Percentiles rank a stretch among this genome's conserved stretches.
Evolutionary conservation across 371 early-diverging fungal genomes (phyloP).

Genomic region (Encephalitozoon intestinalis): DNA sequence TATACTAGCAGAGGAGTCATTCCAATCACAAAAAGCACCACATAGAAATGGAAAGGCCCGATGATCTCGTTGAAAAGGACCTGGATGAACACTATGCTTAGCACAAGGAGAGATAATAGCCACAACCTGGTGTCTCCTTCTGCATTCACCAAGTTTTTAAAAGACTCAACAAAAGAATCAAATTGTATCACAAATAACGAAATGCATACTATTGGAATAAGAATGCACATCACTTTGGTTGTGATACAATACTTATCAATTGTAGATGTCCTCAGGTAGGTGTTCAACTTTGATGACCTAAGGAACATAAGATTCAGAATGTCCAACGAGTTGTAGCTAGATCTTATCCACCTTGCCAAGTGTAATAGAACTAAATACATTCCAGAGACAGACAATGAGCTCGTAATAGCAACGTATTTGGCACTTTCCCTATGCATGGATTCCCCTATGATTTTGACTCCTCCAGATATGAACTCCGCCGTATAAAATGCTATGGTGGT

Average conservation of each 20-base stretch:
- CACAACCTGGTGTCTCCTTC: background rate
- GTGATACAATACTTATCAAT: constrained; percentile 7
- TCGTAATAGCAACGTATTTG: background rate
- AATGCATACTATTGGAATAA: background rate
- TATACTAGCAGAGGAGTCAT: background rate
- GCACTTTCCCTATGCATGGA: background rate
- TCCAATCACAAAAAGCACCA: background rate
- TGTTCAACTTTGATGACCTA: background rate
- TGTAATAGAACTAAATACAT: background rate
- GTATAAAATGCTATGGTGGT: background rate
- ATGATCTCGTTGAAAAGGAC: background rate
- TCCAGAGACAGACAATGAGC: background rate
- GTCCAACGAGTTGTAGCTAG: background rate
- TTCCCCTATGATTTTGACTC: background rate
- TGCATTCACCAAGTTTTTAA: background rate
- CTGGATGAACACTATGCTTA: background rate
- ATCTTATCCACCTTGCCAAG: background rate
- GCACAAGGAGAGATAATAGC: background rate
- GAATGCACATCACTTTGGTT: constrained; percentile 1
- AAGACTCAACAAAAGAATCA: background rate
- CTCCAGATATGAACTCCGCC: background rate
- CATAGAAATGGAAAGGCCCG: background rate
- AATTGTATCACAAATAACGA: background rate
- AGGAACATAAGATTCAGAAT: background rate
- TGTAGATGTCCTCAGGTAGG: background rate